Evolutionary conservation across 2,329 filamentous ascomycete species (phyloP).

Genomic region (Aspergillus ustus): DNA sequence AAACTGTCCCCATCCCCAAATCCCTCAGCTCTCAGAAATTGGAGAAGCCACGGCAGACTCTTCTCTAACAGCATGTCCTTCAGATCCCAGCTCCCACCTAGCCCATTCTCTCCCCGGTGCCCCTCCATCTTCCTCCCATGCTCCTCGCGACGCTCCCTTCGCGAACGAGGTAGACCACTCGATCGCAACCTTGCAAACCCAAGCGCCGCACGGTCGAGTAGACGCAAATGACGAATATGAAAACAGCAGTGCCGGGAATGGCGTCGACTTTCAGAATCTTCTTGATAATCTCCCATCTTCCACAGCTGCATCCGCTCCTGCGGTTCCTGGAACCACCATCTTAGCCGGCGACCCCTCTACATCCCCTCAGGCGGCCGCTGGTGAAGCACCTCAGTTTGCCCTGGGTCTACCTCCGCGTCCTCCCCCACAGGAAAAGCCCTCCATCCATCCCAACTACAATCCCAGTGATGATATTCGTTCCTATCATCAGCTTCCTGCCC

Average conservation of each 20-base stretch:
- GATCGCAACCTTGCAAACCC: constrained; percentile 25
- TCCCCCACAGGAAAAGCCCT: constrained; percentile 49
- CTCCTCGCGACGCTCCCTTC: constrained; percentile 33
- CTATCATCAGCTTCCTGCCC: constrained; percentile 44
- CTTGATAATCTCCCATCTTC: constrained; percentile 52
- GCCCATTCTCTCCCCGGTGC: constrained; percentile 27
- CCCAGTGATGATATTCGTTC: constrained; percentile 44
- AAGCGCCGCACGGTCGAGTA: constrained; percentile 29
- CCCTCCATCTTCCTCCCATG: constrained; percentile 31
- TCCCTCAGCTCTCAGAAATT: constrained; percentile 20
- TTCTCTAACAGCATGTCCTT: constrained; percentile 30
- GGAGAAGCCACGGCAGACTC: constrained; percentile 23
- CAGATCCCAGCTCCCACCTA: constrained; percentile 34
- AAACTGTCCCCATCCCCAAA: constrained; percentile 23
- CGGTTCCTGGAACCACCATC: constrained; percentile 29
- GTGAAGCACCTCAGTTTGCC: constrained; percentile 39
- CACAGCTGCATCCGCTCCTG: constrained; percentile 32
- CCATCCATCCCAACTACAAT: constrained; percentile 44
- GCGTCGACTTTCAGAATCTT: constrained; percentile 54
- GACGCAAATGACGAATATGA: constrained; percentile 28
- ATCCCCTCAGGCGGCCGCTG: constrained; percentile 34
- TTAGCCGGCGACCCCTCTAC: constrained; percentile 33
- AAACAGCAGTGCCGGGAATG: constrained; percentile 37
- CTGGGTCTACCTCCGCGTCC: constrained; percentile 51
- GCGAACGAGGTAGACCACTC: constrained; percentile 38